Conservation (phyloP, 208 protist genomes). For the Leptomonas pyrrhocoris region DNA sequence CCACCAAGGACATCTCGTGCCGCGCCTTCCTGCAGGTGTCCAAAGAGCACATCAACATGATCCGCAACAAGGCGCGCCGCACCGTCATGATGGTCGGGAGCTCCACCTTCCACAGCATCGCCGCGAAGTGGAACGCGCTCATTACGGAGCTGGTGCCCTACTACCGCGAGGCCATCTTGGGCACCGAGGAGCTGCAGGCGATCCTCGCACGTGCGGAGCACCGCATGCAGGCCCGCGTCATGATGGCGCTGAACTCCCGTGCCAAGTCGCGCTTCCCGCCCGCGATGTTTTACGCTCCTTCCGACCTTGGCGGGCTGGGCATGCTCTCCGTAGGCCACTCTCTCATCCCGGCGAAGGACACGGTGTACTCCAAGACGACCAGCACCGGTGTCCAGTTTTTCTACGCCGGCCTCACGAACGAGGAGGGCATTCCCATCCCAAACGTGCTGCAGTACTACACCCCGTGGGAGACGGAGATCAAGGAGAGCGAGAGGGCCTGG, state of each 20-base stretch:
- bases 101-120: slow-evolving; percentile 99
- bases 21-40: slow-evolving; percentile 99
- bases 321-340: slow-evolving; percentile 99
- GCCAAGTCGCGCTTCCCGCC: slow-evolving; percentile 99
- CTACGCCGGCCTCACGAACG: slow-evolving; percentile 98
- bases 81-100: slow-evolving; percentile 99
- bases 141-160: slow-evolving; percentile 99
- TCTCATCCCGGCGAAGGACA: slow-evolving; percentile 99
- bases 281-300: slow-evolving; percentile 99
- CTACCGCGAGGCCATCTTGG: slow-evolving; percentile 99
- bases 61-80: slow-evolving; percentile 98
- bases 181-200: slow-evolving; percentile 98
- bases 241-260: slow-evolving; percentile 99
- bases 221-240: slow-evolving; percentile 99
- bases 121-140: slow-evolving; percentile 99
- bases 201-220: slow-evolving; percentile 99
- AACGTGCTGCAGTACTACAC: slow-evolving; percentile 99
- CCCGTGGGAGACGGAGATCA: slow-evolving; percentile 99
- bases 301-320: slow-evolving; percentile 98
- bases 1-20: slow-evolving; percentile 99
- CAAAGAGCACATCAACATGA: slow-evolving; percentile 94
- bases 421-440: slow-evolving; percentile 99
- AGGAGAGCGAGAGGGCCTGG: slow-evolving; percentile 99
- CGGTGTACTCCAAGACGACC: slow-evolving; percentile 98
- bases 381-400: slow-evolving; percentile 99